Base-by-base conservation (phyloP, 2,329 filamentous ascomycete species). In the Clarireedia hainanense region DNA sequence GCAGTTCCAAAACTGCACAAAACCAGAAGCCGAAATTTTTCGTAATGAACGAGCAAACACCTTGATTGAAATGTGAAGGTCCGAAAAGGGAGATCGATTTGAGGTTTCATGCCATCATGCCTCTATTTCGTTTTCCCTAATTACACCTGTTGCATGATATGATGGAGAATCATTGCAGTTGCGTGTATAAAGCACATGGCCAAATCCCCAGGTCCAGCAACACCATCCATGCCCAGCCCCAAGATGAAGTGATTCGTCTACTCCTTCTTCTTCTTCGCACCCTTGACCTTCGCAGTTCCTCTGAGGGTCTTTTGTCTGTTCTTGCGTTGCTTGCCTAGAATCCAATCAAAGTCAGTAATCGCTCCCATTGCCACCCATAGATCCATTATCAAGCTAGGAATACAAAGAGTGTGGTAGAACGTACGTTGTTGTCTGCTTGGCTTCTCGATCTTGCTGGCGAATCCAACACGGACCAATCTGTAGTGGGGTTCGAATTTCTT, bases 401-500 rank as follows among this genome's bases (percentile, higher is more conserved):
- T 26, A 48, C 34, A 23, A 23, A 34, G 15, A 40, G 60, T 52
- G 59, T 50, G 56, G 15, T 39, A 61, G 60, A 68, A 95, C 92
- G 74, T 91, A 96, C 94, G 91, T 80, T 99, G 94, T 81, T 99
- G 94, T 85, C 94, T 89, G 81, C 85, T 90, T 71, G 94, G 85
- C 82, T 91, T 92, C 88, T 99, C 94, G 76, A 90, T 83, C 89
- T 97, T 97, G 76, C 77, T 83, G 72, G 90, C 92, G 70, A 89
- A 81, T 74, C 92, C 94, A 74, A 96, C 89, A 69, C 94, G 86
- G 76, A 99, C 84, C 70, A 96, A 85, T 78, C 94, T 87, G 88
- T 96, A 96, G 79, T 88, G 87, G 71, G 94, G 94, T 86, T 99
- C 94, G 78, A 97, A 99, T 81, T 97, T 97, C 89, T 96, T 96